Conservation (phyloP, 257 asterid species). For the Rehmannia glutinosa region DNA sequence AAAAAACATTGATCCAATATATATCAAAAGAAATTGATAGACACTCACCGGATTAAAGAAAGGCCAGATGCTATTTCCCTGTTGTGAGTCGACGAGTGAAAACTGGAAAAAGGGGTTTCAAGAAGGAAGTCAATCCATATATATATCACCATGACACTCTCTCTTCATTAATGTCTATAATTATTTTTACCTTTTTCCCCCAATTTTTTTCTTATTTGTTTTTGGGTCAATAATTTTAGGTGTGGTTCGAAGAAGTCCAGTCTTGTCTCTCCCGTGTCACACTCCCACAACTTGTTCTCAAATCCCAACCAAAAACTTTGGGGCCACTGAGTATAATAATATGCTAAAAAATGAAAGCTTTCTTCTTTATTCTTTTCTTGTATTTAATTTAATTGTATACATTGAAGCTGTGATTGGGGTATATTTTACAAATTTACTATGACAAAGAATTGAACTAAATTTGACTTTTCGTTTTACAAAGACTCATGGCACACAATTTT, state of each 20-base stretch:
- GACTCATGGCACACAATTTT: no score
- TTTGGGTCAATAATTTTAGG: neutral
- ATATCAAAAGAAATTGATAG: neutral
- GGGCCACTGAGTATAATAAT: neutral
- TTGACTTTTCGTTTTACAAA: no score
- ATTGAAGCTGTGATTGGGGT: no score
- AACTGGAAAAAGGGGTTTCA: slow-evolving; percentile 11
- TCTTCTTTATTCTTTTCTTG: no score
- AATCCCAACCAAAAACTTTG: neutral
- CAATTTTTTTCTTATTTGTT: neutral
- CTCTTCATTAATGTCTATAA: neutral
- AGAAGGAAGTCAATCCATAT: slow-evolving; percentile 34
- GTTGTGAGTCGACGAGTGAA: slow-evolving; percentile 13
- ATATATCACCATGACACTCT: slow-evolving; percentile 10
- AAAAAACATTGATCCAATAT: neutral
- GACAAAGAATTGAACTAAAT: no score
- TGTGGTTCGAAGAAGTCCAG: neutral
- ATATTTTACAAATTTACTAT: no score
- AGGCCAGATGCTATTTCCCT: slow-evolving; percentile 22
- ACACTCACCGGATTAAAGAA: slow-evolving; percentile 37
- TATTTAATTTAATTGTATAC: no score
- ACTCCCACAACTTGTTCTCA: neutral
- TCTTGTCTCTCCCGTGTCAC: neutral
- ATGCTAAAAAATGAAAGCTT: neutral
- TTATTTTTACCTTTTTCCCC: neutral